Evolutionary conservation across 2,329 filamentous ascomycete species (phyloP).

Genomic region (Fusarium sp.): DNA sequence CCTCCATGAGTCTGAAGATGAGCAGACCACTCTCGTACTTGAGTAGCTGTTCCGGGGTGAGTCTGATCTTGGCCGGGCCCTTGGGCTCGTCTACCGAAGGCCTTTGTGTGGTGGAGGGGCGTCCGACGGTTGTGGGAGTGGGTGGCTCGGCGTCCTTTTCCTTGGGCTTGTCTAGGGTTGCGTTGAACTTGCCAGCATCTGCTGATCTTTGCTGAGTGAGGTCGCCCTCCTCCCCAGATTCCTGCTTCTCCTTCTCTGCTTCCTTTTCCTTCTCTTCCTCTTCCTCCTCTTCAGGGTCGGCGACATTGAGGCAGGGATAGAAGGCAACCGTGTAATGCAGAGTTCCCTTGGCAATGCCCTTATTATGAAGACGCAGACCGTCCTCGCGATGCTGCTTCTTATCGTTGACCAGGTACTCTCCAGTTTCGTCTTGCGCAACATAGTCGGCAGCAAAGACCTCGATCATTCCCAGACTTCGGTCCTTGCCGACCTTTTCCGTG

Average conservation of each 20-base stretch:
- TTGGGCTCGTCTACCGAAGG: constrained; percentile 59
- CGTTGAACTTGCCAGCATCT: constrained; percentile 59
- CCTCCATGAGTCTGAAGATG: constrained; percentile 94
- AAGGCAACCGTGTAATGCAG: constrained; percentile 89
- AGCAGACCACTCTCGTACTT: constrained; percentile 92
- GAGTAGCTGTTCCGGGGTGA: constrained; percentile 83
- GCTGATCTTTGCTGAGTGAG: constrained; percentile 34
- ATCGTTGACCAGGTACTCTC: constrained; percentile 84
- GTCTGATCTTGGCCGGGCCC: constrained; percentile 78
- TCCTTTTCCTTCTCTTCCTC: constrained; percentile 60
- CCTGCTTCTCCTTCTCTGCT: constrained; percentile 28
- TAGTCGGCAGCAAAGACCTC: constrained; percentile 85
- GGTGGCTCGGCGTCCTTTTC: constrained; percentile 40
- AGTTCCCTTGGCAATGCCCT: constrained; percentile 80
- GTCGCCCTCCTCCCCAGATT: constrained; percentile 31
- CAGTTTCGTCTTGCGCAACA: constrained; percentile 79
- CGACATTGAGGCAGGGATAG: constrained; percentile 88
- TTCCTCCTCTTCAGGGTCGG: constrained; percentile 90
- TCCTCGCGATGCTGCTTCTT: constrained; percentile 76
- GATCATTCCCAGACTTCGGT: constrained; percentile 85
- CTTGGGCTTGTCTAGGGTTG: constrained; percentile 50
- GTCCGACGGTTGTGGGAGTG: constrained; percentile 57
- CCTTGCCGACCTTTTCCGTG: constrained; percentile 90
- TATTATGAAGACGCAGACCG: constrained; percentile 79
- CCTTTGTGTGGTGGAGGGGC: constrained; percentile 55